phyloP scores from a whole-genome alignment of 495 filamentous ascomycete genomes.

The Haplographium delicatum region DNA sequence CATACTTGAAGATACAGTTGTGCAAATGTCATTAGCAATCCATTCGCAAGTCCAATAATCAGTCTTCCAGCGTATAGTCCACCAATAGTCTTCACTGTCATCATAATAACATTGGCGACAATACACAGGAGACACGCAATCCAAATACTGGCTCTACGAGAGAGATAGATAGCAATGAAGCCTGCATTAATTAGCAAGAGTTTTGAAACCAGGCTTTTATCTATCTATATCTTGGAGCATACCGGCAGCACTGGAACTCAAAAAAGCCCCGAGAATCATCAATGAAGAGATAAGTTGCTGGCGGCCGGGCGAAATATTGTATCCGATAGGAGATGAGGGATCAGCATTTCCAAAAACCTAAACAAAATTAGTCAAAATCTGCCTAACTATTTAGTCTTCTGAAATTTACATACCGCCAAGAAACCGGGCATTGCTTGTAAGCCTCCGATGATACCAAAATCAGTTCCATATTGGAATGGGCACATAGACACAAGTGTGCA shows the following conservation, averaged over 20 bases:
- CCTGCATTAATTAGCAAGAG: constrained; percentile 26
- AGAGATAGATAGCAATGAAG: constrained; percentile 41
- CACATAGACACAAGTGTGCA: constrained; percentile 44
- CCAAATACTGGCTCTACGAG: constrained; percentile 45
- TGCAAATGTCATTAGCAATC: constrained; percentile 54
- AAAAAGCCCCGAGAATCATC: constrained; percentile 57
- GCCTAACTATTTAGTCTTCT: constrained; percentile 25
- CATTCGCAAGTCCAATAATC: constrained; percentile 52
- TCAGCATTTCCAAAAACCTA: constrained; percentile 32
- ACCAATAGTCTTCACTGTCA: constrained; percentile 45
- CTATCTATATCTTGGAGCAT: background rate
- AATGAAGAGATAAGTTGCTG: constrained; percentile 54
- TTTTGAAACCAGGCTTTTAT: too few species aligned
- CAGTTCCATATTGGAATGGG: constrained; percentile 59
- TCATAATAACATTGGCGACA: constrained; percentile 51
- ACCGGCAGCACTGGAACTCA: constrained; percentile 43
- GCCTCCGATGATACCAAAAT: constrained; percentile 57
- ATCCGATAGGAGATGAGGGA: constrained; percentile 40
- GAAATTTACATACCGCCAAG: constrained; percentile 28
- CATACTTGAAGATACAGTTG: constrained; percentile 49
- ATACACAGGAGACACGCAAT: constrained; percentile 43
- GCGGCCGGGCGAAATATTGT: constrained; percentile 46
- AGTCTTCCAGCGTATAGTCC: constrained; percentile 52
- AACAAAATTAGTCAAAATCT: background rate
- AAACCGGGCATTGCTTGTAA: constrained; percentile 61